Evolutionary conservation across 768 basidiomycete genomes (phyloP).

Genomic region (Russula dissimulans): DNA sequence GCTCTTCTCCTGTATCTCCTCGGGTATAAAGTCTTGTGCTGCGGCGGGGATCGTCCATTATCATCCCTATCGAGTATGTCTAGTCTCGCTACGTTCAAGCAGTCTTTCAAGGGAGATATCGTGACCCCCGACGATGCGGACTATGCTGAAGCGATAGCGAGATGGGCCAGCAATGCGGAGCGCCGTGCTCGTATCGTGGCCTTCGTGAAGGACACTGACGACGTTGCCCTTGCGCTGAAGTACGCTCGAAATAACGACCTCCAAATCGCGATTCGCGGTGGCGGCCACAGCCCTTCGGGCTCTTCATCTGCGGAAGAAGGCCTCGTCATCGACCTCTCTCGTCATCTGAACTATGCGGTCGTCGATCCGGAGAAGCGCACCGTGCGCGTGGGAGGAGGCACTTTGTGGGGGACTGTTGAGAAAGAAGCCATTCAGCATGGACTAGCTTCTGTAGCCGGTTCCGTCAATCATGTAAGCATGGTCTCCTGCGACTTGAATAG

Average conservation of each 20-base stretch:
- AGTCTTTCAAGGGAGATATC: constrained; percentile 36
- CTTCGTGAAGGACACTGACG: constrained; percentile 34
- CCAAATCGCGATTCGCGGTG: constrained; percentile 38
- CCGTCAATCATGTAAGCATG: constrained; percentile 39
- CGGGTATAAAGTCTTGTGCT: not conserved
- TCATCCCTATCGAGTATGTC: not conserved
- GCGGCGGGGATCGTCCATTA: not conserved
- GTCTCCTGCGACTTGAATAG: not conserved
- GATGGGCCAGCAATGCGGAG: constrained; percentile 37
- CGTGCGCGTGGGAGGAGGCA: constrained; percentile 39
- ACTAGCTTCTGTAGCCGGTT: constrained; percentile 39
- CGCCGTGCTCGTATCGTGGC: constrained; percentile 35
- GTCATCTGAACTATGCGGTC: constrained; percentile 31
- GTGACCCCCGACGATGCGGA: constrained; percentile 30
- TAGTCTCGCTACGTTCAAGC: constrained; percentile 16
- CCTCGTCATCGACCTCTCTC: constrained; percentile 41
- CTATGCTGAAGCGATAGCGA: constrained; percentile 32
- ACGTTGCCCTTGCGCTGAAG: constrained; percentile 31
- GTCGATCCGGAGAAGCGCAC: constrained; percentile 33
- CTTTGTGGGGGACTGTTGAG: constrained; percentile 40
- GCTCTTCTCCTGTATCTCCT: not conserved
- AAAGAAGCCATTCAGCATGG: constrained; percentile 35
- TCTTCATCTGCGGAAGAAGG: constrained; percentile 39
- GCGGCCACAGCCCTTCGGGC: constrained; percentile 38
- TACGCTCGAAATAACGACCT: constrained; percentile 30